Percentiles rank a stretch among this genome's conserved stretches.
These are phyloP conservation scores for Trichosporon asahii DNA, from an alignment of 1,284 basidiomycete genomes.

Conservation along the genomic window DNA sequence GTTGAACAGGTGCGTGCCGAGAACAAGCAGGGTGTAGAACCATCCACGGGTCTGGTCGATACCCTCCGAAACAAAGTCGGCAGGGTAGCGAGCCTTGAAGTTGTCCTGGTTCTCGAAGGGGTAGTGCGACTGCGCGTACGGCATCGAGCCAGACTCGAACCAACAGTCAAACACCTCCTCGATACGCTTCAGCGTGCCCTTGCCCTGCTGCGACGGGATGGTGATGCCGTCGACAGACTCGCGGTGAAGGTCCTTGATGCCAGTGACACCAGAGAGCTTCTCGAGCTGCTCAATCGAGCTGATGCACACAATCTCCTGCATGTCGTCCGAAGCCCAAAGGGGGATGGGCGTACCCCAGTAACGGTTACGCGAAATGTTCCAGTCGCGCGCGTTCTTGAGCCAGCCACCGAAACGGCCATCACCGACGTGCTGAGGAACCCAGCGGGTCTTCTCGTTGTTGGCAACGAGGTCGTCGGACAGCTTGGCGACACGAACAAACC, in stretches of 20 bases:
- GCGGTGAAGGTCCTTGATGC: slow-evolving; percentile 89
- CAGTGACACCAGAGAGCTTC: slow-evolving; percentile 75
- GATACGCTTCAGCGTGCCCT: slow-evolving; percentile 81
- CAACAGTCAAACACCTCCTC: slow-evolving; percentile 99
- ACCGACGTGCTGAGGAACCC: slow-evolving; percentile 89
- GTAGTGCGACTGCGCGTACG: slow-evolving; percentile 95
- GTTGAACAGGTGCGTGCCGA: slow-evolving; percentile 91
- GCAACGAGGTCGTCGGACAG: slow-evolving; percentile 80
- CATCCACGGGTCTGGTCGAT: slow-evolving; percentile 95
- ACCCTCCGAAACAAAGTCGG: slow-evolving; percentile 97
- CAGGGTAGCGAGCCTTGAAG: slow-evolving; percentile 78
- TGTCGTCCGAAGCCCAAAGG: slow-evolving; percentile 91
- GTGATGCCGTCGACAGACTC: slow-evolving; percentile 95
- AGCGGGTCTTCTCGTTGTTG: slow-evolving; percentile 87
- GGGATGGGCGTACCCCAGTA: slow-evolving; percentile 99
- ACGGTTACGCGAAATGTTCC: slow-evolving; percentile 98
- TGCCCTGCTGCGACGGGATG: slow-evolving; percentile 88
- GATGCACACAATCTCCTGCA: slow-evolving; percentile 86
- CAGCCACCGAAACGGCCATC: slow-evolving; percentile 95
- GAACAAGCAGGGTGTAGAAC: slow-evolving; percentile 98
- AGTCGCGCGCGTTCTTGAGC: slow-evolving; percentile 95
- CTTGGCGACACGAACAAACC: slow-evolving; percentile 90
- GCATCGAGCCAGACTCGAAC: slow-evolving; percentile 99
- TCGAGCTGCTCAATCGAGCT: slow-evolving; percentile 88
- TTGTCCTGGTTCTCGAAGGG: slow-evolving; percentile 87